Conservation (phyloP, 495 filamentous ascomycete species). For the Corynascus novoguineensis region DNA sequence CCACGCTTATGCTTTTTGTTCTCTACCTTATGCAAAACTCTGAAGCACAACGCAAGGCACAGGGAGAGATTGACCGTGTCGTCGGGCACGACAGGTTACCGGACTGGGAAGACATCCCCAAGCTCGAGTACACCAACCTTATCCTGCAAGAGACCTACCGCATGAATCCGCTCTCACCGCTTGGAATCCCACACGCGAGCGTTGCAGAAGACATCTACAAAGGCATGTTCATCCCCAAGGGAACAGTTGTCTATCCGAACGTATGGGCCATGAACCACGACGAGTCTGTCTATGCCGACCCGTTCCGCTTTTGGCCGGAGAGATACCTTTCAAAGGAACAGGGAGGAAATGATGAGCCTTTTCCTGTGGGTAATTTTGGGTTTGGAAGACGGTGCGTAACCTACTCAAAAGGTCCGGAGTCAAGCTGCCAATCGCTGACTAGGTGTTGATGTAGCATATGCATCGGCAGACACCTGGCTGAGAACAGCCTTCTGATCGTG, state of each 20-base stretch:
- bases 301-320: slow-evolving; percentile 42
- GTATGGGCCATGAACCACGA: slow-evolving; percentile 45
- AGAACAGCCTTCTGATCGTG: slow-evolving; percentile 29
- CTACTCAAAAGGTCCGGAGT: not conserved
- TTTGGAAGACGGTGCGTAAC: slow-evolving; percentile 40
- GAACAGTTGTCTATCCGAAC: slow-evolving; percentile 44
- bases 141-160: slow-evolving; percentile 56
- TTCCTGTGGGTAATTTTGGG: slow-evolving; percentile 48
- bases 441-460: slow-evolving; percentile 20
- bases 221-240: slow-evolving; percentile 45
- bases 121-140: slow-evolving; percentile 47
- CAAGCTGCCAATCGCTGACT: not conserved
- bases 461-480: slow-evolving; percentile 27
- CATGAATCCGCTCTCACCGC: slow-evolving; percentile 56
- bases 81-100: slow-evolving; percentile 45
- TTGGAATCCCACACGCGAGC: slow-evolving; percentile 55
- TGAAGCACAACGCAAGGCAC: slow-evolving; percentile 48
- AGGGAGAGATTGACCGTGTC: slow-evolving; percentile 54
- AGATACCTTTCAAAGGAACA: slow-evolving; percentile 38
- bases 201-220: slow-evolving; percentile 48
- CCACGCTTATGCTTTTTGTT: slow-evolving; percentile 37
- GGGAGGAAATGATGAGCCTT: slow-evolving; percentile 45
- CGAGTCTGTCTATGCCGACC: slow-evolving; percentile 34
- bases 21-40: slow-evolving; percentile 41
- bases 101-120: slow-evolving; percentile 43